These are phyloP conservation scores for Coemansia erecta DNA, from an alignment of 192 early-diverging fungal genomes.

Conservation along the genomic window DNA sequence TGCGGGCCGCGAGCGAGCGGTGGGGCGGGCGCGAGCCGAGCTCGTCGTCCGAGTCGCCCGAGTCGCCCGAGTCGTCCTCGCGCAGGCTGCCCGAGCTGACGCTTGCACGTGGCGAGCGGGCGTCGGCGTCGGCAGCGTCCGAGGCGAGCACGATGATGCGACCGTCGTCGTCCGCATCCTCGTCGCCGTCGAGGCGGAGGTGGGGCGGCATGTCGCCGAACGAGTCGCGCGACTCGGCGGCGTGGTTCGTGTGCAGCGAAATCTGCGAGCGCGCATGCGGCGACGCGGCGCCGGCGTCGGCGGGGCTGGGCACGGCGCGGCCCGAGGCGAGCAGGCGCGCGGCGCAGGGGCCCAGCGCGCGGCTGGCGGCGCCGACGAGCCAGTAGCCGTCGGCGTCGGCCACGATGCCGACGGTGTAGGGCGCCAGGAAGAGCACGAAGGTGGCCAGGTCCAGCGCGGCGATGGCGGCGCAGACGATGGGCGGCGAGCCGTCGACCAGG, in stretches of 20 bases:
- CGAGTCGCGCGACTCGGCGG: not conserved
- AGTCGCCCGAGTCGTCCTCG: conserved; percentile 8
- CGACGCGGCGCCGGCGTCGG: not conserved
- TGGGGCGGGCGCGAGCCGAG: conserved; percentile 14
- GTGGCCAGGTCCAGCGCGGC: conserved; percentile 32
- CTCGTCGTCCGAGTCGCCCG: conserved; percentile 11
- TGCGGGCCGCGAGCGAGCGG: not conserved
- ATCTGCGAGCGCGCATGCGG: conserved; percentile 37
- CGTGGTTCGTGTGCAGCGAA: conserved; percentile 41
- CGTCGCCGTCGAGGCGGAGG: not conserved
- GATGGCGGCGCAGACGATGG: conserved; percentile 31
- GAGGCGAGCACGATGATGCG: conserved; percentile 18
- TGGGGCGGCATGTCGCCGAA: not conserved
- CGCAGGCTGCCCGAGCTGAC: conserved; percentile 9
- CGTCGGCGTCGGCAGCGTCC: no score
- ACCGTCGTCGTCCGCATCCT: conserved; percentile 11
- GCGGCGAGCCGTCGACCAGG: conserved; percentile 40
- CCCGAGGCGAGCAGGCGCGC: not conserved
- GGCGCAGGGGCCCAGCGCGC: conserved; percentile 8
- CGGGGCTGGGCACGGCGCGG: not conserved
- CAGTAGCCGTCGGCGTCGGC: conserved; percentile 25
- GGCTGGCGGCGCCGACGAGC: conserved; percentile 15
- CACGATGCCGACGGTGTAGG: conserved; percentile 28
- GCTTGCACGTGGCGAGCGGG: not conserved
- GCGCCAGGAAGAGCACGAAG: conserved; percentile 38